Percentiles rank a stretch among this genome's conserved stretches.
Evolutionary conservation across 2,329 filamentous ascomycete genomes (phyloP).

Genomic region (Exutisphaerella laricina): DNA sequence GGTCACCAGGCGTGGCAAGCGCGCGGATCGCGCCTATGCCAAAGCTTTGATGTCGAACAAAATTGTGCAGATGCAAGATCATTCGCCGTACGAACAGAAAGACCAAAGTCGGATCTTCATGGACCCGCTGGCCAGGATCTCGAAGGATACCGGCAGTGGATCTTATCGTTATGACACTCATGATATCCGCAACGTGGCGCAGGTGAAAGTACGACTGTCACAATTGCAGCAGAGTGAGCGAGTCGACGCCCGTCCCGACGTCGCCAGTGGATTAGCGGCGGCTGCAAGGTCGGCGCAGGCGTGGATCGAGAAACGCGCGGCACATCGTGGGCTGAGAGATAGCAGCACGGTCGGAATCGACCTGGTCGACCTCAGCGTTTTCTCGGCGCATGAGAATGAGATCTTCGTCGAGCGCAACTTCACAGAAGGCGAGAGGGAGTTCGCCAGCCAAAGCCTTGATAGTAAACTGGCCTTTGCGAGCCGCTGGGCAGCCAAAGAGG

Average conservation of each 20-base stretch:
- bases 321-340: background rate
- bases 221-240: background rate
- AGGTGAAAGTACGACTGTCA: background rate
- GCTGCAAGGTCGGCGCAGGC: background rate
- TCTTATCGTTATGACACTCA: background rate
- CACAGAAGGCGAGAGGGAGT: conserved; percentile 70
- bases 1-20: background rate
- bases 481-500: conserved; percentile 93
- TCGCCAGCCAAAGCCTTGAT: conserved; percentile 72
- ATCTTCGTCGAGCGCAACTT: conserved; percentile 93
- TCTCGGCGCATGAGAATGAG: conserved; percentile 87
- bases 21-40: background rate
- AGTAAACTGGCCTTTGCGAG: conserved; percentile 86
- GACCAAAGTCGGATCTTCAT: background rate
- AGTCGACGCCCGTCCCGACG: background rate
- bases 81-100: conserved; percentile 1
- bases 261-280: background rate
- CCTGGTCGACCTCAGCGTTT: conserved; percentile 73
- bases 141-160: background rate
- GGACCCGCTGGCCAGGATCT: background rate
- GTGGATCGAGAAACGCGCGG: background rate
- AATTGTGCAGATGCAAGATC: background rate
- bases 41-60: background rate
- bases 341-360: conserved; percentile 66
- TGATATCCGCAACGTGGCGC: background rate